Conservation (phyloP, 2,329 filamentous ascomycete genomes). For the Ceratocystis harringtonii region DNA sequence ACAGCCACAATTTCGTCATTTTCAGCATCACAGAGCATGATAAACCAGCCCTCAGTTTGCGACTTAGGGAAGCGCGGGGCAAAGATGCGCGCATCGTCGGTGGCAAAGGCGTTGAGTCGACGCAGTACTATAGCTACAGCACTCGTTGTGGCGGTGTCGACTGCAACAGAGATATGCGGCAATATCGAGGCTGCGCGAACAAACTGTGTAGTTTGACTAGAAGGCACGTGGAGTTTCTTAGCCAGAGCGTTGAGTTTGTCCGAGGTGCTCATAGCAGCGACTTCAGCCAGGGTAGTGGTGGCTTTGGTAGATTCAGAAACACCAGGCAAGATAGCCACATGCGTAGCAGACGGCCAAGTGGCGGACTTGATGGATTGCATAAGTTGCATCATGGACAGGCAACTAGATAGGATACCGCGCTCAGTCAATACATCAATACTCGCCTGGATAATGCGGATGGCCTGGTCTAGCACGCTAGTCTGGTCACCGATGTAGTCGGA, state of each 20-base stretch:
- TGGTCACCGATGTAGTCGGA: slow-evolving; percentile 95
- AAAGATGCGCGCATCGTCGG: slow-evolving; percentile 60
- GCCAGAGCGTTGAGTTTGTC: slow-evolving; percentile 27
- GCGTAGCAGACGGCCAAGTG: slow-evolving; percentile 73
- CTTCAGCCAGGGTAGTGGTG: slow-evolving; percentile 29
- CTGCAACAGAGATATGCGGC: slow-evolving; percentile 50
- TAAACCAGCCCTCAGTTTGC: slow-evolving; percentile 87
- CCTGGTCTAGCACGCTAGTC: slow-evolving; percentile 77
- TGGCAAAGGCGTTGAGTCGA: slow-evolving; percentile 50
- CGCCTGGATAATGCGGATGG: slow-evolving; percentile 91
- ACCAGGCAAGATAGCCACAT: slow-evolving; percentile 65
- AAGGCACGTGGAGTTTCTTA: slow-evolving; percentile 36
- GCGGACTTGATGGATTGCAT: slow-evolving; percentile 88
- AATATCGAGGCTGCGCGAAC: slow-evolving; percentile 47
- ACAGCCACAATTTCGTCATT: slow-evolving; percentile 69
- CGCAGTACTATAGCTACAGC: slow-evolving; percentile 49
- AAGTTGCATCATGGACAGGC: slow-evolving; percentile 65
- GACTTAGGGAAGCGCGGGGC: slow-evolving; percentile 86
- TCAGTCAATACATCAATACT: slow-evolving; percentile 89
- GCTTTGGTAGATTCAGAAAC: slow-evolving; percentile 34
- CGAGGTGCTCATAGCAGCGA: slow-evolving; percentile 25
- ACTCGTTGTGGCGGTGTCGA: slow-evolving; percentile 25
- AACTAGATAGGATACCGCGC: slow-evolving; percentile 64
- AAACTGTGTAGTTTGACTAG: slow-evolving; percentile 32
- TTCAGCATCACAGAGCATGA: slow-evolving; percentile 52